phyloP scores from a whole-genome alignment of 73 alveolate genomes.

The Stentor coeruleus region DNA sequence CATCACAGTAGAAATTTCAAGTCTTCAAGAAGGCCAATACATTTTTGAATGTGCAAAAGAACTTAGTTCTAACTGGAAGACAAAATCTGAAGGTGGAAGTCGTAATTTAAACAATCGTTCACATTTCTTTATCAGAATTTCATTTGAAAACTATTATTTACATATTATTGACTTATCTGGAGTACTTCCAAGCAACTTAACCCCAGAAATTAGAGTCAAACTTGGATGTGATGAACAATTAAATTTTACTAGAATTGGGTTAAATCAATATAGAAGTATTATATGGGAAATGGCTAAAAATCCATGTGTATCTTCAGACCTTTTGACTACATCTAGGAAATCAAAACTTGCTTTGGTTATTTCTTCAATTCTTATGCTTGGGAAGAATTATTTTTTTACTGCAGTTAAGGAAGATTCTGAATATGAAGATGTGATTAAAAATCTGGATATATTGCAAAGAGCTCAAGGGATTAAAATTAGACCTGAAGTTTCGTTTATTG shows the following conservation, averaged over 20 bases:
- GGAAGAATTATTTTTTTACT: background rate
- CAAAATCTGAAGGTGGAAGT: background rate
- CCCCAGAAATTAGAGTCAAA: background rate
- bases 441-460: background rate
- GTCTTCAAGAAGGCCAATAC: background rate
- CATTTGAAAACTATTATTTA: background rate
- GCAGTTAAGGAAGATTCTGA: constrained; percentile 3
- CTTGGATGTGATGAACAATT: background rate
- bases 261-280: background rate
- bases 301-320: background rate
- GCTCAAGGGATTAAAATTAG: background rate
- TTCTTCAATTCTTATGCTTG: background rate
- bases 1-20: background rate
- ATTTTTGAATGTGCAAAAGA: background rate
- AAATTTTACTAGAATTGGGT: background rate
- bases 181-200: background rate
- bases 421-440: background rate
- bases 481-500: background rate
- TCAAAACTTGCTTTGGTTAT: background rate
- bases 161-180: background rate
- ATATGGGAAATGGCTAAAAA: background rate
- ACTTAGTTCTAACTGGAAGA: background rate
- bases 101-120: background rate
- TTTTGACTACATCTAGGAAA: background rate
- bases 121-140: background rate